Base-by-base conservation (phyloP, 2,329 filamentous ascomycete genomes). In the Trichophyton mentagrophytes region DNA sequence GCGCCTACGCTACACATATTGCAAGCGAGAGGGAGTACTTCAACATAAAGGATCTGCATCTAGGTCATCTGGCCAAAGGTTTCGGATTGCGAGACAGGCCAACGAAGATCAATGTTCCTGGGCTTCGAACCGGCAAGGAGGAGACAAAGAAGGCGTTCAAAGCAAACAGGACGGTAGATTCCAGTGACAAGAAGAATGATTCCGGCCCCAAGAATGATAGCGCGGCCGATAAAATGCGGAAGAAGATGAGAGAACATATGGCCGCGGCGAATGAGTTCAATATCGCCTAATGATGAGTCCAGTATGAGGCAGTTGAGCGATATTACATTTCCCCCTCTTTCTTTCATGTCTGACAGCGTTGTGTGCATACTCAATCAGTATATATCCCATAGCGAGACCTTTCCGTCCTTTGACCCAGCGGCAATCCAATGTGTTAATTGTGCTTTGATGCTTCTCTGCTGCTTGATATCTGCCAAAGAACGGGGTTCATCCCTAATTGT, bases 321-420 rank as follows among this genome's bases (percentile, higher is more conserved):
- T 22, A n/a, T 15, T 42, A 13, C 40, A 2, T 6, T 2, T 17
- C 17, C 17, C 6, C 7, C 40, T 44, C n/a, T 44, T 38, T 5
- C 27, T 25, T 25, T 57, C 55, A 22, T 30, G 22, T 27, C 7
- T 57, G 36, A 57, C 20, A 57, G 60, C 60, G 63, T 49, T 61
- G 68, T 70, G 65, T 33, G 59, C 57, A 8, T 58, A 22, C 59
- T n/a, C 20, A n/a, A 53, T 77, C 68, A 91, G 72, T 93, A 99
- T 62, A 97, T 85, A 76, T 96, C 89, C 93, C 93, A 99, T 66
- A 99, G 76, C 70, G 90, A 95, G 64, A 97, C 84, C 72, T 95
- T 96, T 17, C 92, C 93, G 76, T 97, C 93, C 72, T 97, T 99
- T 60, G 89, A 88, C 1, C 93, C 93, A 0, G 85, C 89, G 17